Base-by-base conservation (phyloP, 331 rosid species). In the Erythrophleum ivorense region DNA sequence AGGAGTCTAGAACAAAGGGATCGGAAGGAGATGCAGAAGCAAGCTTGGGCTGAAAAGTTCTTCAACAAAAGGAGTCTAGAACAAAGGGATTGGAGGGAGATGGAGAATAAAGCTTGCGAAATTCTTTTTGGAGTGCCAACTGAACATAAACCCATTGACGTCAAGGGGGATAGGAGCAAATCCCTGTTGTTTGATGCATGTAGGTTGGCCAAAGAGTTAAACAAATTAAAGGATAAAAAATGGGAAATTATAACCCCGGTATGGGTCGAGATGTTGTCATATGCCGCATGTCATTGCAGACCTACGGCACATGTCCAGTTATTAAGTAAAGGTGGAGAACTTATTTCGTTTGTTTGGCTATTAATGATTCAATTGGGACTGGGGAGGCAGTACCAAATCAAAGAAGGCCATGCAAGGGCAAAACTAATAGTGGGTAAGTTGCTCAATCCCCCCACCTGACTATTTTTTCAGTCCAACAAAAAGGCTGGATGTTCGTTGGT, bases 1-100 rank as follows among this genome's bases (percentile, higher is more conserved):
- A 24, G 29, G 29, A 24, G 29, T 24, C 29, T 24, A 24, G 29
- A 24, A 24, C 29, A 24, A 24, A 24, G 29, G 29, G 29, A 24
- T 24, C 29, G 29, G 29, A 24, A 24, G 29, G 29, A 24, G 29
- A 24, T 24, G 29, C 29, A 24, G 29, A 24, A 24, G 29, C 29
- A 24, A 24, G 87, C 69, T 0, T 88, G 85, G 62, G 82, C 90
- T 12, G 81, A 58, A 10, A 81, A 54, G 8, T 89, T 89, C 84
- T 87, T 85, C 3, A 66, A 1, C 50, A 18, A 18, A 43, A 66
- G 50, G 31, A 66, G 10, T 3, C 0, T 45, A 38, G 7, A 43
- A 7, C 6, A 6, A 38, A 3, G 49, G 43, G 9, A 38, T 18
- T 2, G 19, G 31, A 1, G 38, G 71, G 29, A n/a, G 19, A 65